Evolutionary conservation across 345 rosid genomes (phyloP), one percentile per base, ranked within the genome.

Genomic region (Brassica nigra): DNA sequence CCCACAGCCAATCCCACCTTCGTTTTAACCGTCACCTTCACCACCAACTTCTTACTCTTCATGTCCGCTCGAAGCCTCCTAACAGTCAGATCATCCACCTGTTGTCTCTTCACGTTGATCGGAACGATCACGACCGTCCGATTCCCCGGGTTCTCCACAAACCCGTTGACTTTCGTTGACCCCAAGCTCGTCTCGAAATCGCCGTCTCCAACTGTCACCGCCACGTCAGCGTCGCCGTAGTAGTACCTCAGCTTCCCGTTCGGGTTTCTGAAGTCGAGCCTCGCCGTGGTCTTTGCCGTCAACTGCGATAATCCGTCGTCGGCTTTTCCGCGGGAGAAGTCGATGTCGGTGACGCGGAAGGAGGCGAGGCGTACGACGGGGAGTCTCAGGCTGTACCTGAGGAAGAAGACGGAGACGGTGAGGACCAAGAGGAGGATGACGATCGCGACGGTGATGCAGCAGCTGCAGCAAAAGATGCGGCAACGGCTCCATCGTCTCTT

Each of bases 331-430:
- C 10, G 27, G 63, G 86, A 67, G 68, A 90, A 83, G 75, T 76
- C 80, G 39, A 92, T 84, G 3, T 20, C 70, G 6, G 79, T 71
- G 76, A 90, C 20, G 30, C 77, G 80, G 81, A 91, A 76, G 0
- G 97, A 89, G 68, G 84, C 81, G 82, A 95, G 84, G 82, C 89
- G 92, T 78, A 91, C 85, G 9, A 76, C 79, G 3, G 99, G 99
- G 31, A 81, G 76, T 70, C 87, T 86, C 0, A 97, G 99, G 70
- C 89, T 82, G 81, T 81, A 90, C 88, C 88, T 89, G 64, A 93
- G 80, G 86, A 85, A 92, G 85, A 93, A 85, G 37, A 86, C 5
- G 1, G 79, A 87, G 44, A 62, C 65, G 55, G 75, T 11, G 42
- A 88, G 62, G 14, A 81, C 9, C 6, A 89, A 3, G 54, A 88